Evolutionary conservation across 768 basidiomycete species (phyloP).

Genomic region (Boletellus sp.): DNA sequence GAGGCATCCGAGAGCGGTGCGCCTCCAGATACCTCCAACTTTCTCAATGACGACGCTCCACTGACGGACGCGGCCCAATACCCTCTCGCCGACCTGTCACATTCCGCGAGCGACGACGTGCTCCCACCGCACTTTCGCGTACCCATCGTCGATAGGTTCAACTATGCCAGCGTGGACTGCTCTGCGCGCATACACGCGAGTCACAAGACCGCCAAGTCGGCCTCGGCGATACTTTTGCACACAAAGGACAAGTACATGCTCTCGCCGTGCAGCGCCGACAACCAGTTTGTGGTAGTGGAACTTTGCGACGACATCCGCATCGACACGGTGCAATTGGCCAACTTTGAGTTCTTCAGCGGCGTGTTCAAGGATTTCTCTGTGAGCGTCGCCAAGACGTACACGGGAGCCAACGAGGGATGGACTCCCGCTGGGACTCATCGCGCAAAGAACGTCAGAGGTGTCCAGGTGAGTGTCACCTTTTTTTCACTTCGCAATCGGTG

Average conservation of each 20-base stretch:
- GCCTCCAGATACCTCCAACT: neutral
- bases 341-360: conserved; percentile 97
- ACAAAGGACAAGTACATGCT: conserved; percentile 97
- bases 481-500: neutral
- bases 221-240: conserved; percentile 78
- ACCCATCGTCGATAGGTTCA: conserved; percentile 83
- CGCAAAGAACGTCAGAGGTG: conserved; percentile 87
- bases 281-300: conserved; percentile 87
- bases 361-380: conserved; percentile 91
- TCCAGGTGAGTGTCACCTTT: conserved; percentile 59
- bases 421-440: conserved; percentile 69
- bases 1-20: conserved; percentile 5
- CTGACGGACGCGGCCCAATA: conserved; percentile 4
- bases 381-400: conserved; percentile 81
- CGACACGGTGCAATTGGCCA: conserved; percentile 93
- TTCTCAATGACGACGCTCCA: conserved; percentile 2
- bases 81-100: conserved; percentile 13
- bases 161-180: conserved; percentile 92
- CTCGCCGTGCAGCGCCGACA: conserved; percentile 67
- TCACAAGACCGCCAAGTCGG: conserved; percentile 77
- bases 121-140: conserved; percentile 64
- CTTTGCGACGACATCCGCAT: conserved; percentile 97
- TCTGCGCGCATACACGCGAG: conserved; percentile 87
- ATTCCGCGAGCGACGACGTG: conserved; percentile 15
- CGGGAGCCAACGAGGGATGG: conserved; percentile 60